Conservation (phyloP, 805 yeast species). For the Candida awuae region DNA sequence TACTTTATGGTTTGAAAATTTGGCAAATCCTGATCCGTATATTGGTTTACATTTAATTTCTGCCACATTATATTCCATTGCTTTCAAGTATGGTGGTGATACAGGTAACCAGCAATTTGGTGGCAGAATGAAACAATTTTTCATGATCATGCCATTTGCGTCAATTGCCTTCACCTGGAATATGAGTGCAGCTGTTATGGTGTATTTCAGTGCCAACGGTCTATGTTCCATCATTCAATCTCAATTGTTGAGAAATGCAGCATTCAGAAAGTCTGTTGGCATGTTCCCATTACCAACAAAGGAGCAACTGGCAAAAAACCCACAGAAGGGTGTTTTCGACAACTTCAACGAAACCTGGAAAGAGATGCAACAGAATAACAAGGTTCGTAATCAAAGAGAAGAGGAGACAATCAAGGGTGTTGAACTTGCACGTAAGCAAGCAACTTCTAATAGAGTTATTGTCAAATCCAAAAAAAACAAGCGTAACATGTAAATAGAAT, state of each 20-base stretch:
- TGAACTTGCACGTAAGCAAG: constrained; percentile 21
- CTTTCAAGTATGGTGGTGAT: constrained; percentile 85
- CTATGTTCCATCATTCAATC: constrained; percentile 68
- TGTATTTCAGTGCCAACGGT: constrained; percentile 81
- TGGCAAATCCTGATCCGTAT: constrained; percentile 83
- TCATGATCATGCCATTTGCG: constrained; percentile 67
- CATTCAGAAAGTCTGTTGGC: constrained; percentile 48
- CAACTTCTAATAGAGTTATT: constrained; percentile 22
- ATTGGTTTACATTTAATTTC: constrained; percentile 78
- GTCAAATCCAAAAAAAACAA: constrained; percentile 21
- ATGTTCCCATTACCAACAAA: constrained; percentile 44
- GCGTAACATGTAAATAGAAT: background rate
- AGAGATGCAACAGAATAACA: constrained; percentile 25
- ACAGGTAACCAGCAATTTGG: constrained; percentile 52
- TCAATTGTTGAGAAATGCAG: constrained; percentile 47
- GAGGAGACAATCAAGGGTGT: constrained; percentile 25
- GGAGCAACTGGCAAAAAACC: constrained; percentile 17
- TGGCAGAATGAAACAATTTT: constrained; percentile 47
- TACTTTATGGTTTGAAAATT: constrained; percentile 72
- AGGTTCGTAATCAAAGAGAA: constrained; percentile 20
- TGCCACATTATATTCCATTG: constrained; percentile 65
- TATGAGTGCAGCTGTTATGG: constrained; percentile 74
- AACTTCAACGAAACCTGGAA: constrained; percentile 26
- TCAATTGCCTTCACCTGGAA: constrained; percentile 87
- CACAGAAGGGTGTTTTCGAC: constrained; percentile 25